Base-by-base conservation (phyloP, 495 filamentous ascomycete species). In the Podospora pseudopauciseta region DNA sequence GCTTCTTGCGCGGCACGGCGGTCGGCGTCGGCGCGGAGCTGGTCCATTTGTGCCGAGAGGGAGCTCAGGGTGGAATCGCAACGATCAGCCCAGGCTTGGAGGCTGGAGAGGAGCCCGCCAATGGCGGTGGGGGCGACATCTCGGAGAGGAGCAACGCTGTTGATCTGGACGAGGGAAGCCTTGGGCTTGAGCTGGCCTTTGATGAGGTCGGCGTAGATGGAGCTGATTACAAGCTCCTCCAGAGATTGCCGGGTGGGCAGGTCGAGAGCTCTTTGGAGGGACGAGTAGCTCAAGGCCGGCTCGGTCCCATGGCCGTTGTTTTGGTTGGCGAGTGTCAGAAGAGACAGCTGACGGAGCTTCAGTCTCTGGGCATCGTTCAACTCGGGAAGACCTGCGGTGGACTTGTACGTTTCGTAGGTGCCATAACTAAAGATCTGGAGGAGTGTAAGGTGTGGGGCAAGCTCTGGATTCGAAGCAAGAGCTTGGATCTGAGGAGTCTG, bases 361-460 rank as follows among this genome's bases (percentile, higher is more conserved):
- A 88, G 85, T 44, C 82, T 78, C 82, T 99, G 96, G 60, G 86
- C 81, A 0, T 84, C 80, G 76, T 86, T 91, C 61, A 98, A 86
- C 2, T 78, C 67, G 27, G 95, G 95, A 54, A 98, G 91, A 65
- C 60, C 63, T 55, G 64, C 5, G 11, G 72, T 63, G 16, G 83
- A 75, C 16, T 66, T 71, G 81, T 96, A 97, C 63, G 89, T 84
- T 34, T 85, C 77, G 84, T 91, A 97, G 72, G 92, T 97, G 63
- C 95, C 96, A 85, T 94, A 93, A 63, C 92, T 89, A 81, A 97
- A 99, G 67, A 97, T 91, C 80, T 95, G 85, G 56, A 98, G 89
- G 3, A 97, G 85, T 6, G 84, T 87, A 23, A 94, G 83, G 78
- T 91, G 87, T 55, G 73, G 67, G 2, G 71, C 69, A 27, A 82